Percentiles rank a stretch among this genome's conserved stretches.
Conservation (phyloP, 768 basidiomycete species). For the Boletus speciosus region DNA sequence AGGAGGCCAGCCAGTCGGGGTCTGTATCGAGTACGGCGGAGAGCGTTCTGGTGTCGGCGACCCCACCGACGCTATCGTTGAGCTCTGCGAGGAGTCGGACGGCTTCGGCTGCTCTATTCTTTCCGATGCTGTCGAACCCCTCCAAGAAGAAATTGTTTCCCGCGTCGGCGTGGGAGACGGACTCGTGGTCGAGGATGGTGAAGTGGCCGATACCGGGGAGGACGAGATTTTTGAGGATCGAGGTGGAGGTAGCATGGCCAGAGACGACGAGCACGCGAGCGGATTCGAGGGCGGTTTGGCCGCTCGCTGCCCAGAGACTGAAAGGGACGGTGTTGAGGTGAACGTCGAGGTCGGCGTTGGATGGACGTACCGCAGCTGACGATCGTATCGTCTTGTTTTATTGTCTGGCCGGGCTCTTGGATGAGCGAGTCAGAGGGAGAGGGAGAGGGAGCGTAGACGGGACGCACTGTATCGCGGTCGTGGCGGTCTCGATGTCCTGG, state of each 20-base stretch:
- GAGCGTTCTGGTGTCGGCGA: slow-evolving; percentile 54
- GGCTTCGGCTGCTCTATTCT: slow-evolving; percentile 74
- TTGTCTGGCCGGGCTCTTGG: slow-evolving; percentile 67
- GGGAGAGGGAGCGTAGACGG: not conserved
- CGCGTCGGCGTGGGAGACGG: slow-evolving; percentile 69
- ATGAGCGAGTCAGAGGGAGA: slow-evolving; percentile 5
- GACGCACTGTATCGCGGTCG: slow-evolving; percentile 38
- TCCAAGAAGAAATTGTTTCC: slow-evolving; percentile 97
- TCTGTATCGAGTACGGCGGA: slow-evolving; percentile 54
- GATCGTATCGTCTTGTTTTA: slow-evolving; percentile 90
- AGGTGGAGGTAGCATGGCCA: slow-evolving; percentile 78
- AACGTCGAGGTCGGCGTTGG: not conserved
- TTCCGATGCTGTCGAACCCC: slow-evolving; percentile 71
- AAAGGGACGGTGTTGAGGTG: not conserved
- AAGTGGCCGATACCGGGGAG: slow-evolving; percentile 96
- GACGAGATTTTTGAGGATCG: slow-evolving; percentile 93
- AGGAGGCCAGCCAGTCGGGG: slow-evolving; percentile 54
- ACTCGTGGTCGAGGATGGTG: slow-evolving; percentile 73
- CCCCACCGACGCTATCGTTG: slow-evolving; percentile 80
- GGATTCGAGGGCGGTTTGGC: slow-evolving; percentile 85
- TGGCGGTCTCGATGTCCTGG: slow-evolving; percentile 47
- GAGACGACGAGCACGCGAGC: slow-evolving; percentile 80
- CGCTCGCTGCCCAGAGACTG: slow-evolving; percentile 91
- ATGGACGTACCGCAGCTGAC: slow-evolving; percentile 75
- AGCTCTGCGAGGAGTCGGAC: slow-evolving; percentile 77